Evolutionary conservation across 345 rosid genomes (phyloP).

Genomic region (Luvunga scandens): DNA sequence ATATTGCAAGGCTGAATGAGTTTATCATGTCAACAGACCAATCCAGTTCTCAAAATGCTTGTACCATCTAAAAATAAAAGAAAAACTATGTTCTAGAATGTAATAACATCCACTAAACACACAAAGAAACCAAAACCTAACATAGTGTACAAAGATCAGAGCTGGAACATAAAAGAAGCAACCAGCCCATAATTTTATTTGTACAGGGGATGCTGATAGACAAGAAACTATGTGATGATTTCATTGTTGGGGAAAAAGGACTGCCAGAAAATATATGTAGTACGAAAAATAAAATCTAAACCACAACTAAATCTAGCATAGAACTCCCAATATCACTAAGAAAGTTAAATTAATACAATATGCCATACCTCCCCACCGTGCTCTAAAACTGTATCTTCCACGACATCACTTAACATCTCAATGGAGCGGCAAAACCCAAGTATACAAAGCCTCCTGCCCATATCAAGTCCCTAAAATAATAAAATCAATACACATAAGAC

Average conservation of each 20-base stretch:
- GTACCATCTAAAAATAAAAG: background rate
- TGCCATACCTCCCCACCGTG: conserved; percentile 86
- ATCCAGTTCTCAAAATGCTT: background rate
- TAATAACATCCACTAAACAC: background rate
- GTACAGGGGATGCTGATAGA: background rate
- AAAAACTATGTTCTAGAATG: too few species aligned
- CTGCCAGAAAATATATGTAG: background rate
- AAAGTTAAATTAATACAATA: background rate
- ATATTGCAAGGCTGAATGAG: background rate
- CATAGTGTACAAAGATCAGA: background rate
- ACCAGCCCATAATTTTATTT: background rate
- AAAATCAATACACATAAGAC: conserved; percentile 11
- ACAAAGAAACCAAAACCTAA: background rate
- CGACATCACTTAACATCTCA: conserved; percentile 96
- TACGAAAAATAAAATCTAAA: background rate
- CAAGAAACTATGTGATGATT: background rate
- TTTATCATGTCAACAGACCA: background rate
- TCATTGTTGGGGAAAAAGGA: background rate
- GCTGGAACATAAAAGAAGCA: background rate
- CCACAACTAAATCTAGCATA: background rate
- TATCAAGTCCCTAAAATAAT: conserved; percentile 75
- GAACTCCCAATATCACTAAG: background rate
- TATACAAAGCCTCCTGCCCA: conserved; percentile 91
- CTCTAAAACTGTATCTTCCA: conserved; percentile 86
- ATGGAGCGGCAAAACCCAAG: conserved; percentile 93